phyloP scores from a whole-genome alignment of 192 early-diverging fungal species.

The Backusella tarrabulga region DNA sequence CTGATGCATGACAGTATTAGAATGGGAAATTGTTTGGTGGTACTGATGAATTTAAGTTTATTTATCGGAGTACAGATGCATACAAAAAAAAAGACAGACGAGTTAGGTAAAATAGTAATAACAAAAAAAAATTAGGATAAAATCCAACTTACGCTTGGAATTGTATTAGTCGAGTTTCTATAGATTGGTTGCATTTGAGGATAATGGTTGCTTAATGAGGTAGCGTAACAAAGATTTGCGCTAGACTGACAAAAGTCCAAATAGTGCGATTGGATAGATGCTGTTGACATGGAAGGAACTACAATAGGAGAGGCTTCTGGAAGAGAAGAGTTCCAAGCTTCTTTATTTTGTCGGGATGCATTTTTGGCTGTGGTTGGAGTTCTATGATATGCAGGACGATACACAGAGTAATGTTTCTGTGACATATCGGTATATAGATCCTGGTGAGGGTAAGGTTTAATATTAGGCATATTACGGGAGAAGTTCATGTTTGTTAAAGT shows the following conservation, averaged over 20 bases:
- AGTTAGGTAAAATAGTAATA: slow-evolving; percentile 1
- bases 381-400: slow-evolving; percentile 16
- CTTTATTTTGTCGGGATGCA: slow-evolving; percentile 6
- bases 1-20: slow-evolving; percentile 9
- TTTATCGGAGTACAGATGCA: neutral
- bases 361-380: neutral
- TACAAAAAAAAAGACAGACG: slow-evolving; percentile 1
- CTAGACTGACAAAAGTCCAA: slow-evolving; percentile 9
- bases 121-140: neutral
- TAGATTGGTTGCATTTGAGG: neutral
- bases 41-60: slow-evolving; percentile 15
- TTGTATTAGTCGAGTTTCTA: slow-evolving; percentile 2
- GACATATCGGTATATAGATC: slow-evolving; percentile 2
- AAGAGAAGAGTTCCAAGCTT: neutral
- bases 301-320: slow-evolving; percentile 16
- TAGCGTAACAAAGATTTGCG: neutral
- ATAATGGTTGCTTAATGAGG: neutral
- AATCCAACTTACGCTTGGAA: slow-evolving; percentile 2
- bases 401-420: slow-evolving; percentile 5
- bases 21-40: slow-evolving; percentile 14
- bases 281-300: slow-evolving; percentile 17
- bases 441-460: slow-evolving; percentile 19
- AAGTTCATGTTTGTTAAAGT: slow-evolving; percentile 13
- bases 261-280: neutral
- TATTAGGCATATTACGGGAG: slow-evolving; percentile 14